A percentile compares a stretch with the other conserved stretches of the same genome.
phyloP scores from a whole-genome alignment of 257 asterid species.

The Solanum chiquidenum region DNA sequence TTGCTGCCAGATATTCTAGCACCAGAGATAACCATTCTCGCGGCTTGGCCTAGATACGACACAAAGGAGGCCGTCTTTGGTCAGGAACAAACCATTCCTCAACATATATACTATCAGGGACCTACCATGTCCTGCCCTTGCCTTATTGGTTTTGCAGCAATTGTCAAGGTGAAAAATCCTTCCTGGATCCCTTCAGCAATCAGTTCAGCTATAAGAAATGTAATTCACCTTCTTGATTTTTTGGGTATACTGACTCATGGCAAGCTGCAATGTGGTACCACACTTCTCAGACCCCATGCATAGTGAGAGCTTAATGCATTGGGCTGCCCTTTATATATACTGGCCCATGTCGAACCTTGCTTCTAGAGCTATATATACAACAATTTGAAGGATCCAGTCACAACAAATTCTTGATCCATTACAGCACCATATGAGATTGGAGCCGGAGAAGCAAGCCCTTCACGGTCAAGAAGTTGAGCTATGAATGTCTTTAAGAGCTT shows the following conservation, averaged over 20 bases:
- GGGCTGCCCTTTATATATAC: neutral
- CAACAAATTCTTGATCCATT: slow-evolving; percentile 28
- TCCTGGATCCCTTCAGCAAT: slow-evolving; percentile 48
- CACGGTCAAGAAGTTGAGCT: slow-evolving; percentile 37
- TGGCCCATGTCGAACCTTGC: neutral
- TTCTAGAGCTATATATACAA: slow-evolving; percentile 19
- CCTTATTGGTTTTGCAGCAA: slow-evolving; percentile 56
- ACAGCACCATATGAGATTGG: slow-evolving; percentile 66
- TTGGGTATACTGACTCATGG: neutral
- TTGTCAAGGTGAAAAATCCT: slow-evolving; percentile 49
- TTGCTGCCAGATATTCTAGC: slow-evolving; percentile 72
- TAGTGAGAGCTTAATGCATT: neutral
- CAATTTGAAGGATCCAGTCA: slow-evolving; percentile 38
- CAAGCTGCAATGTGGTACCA: neutral
- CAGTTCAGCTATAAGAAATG: slow-evolving; percentile 6
- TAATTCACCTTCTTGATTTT: neutral
- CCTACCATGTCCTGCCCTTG: slow-evolving; percentile 79
- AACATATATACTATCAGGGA: slow-evolving; percentile 45
- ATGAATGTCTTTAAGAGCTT: slow-evolving; percentile 33
- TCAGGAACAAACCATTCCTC: slow-evolving; percentile 26
- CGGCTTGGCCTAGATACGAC: slow-evolving; percentile 54
- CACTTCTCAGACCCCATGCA: neutral
- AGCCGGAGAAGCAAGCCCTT: slow-evolving; percentile 46
- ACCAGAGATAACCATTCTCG: slow-evolving; percentile 65
- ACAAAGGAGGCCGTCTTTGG: slow-evolving; percentile 11